phyloP scores from a whole-genome alignment of 177 flowering plant species.

The Vitis hybrid region DNA sequence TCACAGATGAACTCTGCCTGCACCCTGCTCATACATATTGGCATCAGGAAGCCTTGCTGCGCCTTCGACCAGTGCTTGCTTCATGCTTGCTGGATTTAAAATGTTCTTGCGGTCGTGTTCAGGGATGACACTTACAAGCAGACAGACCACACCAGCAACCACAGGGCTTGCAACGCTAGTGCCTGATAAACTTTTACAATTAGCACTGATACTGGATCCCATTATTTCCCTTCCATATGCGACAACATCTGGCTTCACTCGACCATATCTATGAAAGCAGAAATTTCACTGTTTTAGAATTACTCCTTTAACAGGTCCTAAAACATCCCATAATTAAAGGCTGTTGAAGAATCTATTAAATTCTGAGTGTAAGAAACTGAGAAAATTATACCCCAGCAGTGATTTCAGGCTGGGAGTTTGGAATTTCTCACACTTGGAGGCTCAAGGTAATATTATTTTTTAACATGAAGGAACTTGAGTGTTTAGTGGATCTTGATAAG shows the following conservation, averaged over 20 bases:
- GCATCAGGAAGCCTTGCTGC: conserved; percentile 97
- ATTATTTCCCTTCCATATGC: conserved; percentile 97
- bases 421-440: too few species aligned
- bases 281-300: neutral
- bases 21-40: conserved; percentile 98
- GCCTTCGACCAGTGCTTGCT: conserved; percentile 97
- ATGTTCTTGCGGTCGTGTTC: conserved; percentile 57
- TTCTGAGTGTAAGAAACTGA: too few species aligned
- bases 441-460: too few species aligned
- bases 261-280: conserved; percentile 67
- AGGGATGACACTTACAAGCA: conserved; percentile 89
- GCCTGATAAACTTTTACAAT: conserved; percentile 98
- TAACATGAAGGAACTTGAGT: too few species aligned
- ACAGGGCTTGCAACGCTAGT: conserved; percentile 99
- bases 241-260: conserved; percentile 96
- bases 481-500: too few species aligned
- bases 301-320: neutral
- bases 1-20: conserved; percentile 97
- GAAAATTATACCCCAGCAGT: too few species aligned
- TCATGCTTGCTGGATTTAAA: conserved; percentile 98
- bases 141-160: conserved; percentile 95
- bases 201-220: conserved; percentile 98
- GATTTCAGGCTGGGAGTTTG: too few species aligned
- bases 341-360: too few species aligned
- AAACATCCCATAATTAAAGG: too few species aligned